Evolutionary conservation across 345 rosid species (phyloP).

Genomic region (Euphorbia pulcherrima): DNA sequence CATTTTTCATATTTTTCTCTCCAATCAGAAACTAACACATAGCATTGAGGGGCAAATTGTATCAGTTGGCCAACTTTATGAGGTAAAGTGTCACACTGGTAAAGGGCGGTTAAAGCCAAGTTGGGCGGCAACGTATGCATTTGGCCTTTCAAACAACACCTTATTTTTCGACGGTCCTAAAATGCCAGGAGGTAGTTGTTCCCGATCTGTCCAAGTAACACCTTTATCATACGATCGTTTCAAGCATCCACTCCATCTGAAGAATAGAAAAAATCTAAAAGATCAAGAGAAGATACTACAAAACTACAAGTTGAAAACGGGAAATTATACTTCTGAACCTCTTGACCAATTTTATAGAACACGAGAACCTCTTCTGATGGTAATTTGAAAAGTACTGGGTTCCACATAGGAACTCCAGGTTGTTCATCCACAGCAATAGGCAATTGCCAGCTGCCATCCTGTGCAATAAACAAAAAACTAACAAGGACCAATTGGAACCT

Average conservation of each 20-base stretch:
- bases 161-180: slow-evolving; percentile 84
- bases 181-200: slow-evolving; percentile 91
- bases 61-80: too few species aligned
- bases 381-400: slow-evolving; percentile 78
- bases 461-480: slow-evolving; percentile 21
- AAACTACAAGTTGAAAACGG: not conserved
- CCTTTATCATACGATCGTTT: slow-evolving; percentile 84
- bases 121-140: too few species aligned
- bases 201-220: slow-evolving; percentile 63
- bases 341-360: slow-evolving; percentile 84
- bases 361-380: slow-evolving; percentile 70
- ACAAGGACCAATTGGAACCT: slow-evolving; percentile 1
- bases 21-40: too few species aligned
- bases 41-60: too few species aligned
- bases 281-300: slow-evolving; percentile 3
- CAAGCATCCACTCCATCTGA: slow-evolving; percentile 96
- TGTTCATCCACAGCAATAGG: slow-evolving; percentile 61
- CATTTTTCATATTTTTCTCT: too few species aligned
- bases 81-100: too few species aligned
- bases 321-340: slow-evolving; percentile 63
- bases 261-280: slow-evolving; percentile 10
- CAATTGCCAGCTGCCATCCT: slow-evolving; percentile 66
- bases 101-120: too few species aligned
- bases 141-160: slow-evolving; percentile 46
- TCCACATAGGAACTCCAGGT: slow-evolving; percentile 77